Evolutionary conservation across 768 basidiomycete genomes (phyloP).

Genomic region (Russula compacta): DNA sequence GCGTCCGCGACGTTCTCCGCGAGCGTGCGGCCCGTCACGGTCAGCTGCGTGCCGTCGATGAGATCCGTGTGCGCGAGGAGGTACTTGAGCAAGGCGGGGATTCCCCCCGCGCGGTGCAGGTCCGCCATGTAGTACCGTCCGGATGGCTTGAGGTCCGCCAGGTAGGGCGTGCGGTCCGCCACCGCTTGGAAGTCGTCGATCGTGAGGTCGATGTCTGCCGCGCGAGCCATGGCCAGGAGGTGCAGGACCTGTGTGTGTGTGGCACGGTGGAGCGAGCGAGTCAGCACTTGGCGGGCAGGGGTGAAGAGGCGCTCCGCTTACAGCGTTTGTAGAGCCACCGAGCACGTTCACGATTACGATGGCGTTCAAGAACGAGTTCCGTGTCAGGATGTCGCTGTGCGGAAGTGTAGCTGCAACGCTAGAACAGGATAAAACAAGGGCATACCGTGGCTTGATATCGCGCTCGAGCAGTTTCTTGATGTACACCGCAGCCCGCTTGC

Average conservation of each 20-base stretch:
- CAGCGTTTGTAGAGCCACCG: slow-evolving; percentile 85
- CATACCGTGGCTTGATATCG: slow-evolving; percentile 75
- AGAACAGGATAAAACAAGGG: not conserved
- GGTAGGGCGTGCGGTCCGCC: slow-evolving; percentile 70
- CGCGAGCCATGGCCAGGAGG: slow-evolving; percentile 75
- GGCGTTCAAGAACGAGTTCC: slow-evolving; percentile 72
- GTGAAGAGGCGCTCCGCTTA: slow-evolving; percentile 22
- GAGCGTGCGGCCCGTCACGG: slow-evolving; percentile 86
- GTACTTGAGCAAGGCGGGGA: slow-evolving; percentile 80
- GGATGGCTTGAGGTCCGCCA: slow-evolving; percentile 81
- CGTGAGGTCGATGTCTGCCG: slow-evolving; percentile 61
- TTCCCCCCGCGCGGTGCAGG: slow-evolving; percentile 75
- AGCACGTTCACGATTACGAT: slow-evolving; percentile 71
- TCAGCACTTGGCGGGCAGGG: not conserved
- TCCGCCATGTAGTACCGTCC: slow-evolving; percentile 90
- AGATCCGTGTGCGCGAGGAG: slow-evolving; percentile 67
- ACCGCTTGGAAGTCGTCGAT: slow-evolving; percentile 85
- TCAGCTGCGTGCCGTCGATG: slow-evolving; percentile 75
- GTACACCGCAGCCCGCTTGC: slow-evolving; percentile 67
- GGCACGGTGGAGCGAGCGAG: not conserved
- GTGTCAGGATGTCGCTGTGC: slow-evolving; percentile 53
- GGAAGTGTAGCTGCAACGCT: not conserved
- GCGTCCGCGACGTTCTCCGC: slow-evolving; percentile 81
- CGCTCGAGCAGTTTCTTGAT: slow-evolving; percentile 63
- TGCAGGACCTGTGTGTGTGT: slow-evolving; percentile 54